Conservation (phyloP, 805 yeast genomes). For the Wickerhamiella azymoides region DNA sequence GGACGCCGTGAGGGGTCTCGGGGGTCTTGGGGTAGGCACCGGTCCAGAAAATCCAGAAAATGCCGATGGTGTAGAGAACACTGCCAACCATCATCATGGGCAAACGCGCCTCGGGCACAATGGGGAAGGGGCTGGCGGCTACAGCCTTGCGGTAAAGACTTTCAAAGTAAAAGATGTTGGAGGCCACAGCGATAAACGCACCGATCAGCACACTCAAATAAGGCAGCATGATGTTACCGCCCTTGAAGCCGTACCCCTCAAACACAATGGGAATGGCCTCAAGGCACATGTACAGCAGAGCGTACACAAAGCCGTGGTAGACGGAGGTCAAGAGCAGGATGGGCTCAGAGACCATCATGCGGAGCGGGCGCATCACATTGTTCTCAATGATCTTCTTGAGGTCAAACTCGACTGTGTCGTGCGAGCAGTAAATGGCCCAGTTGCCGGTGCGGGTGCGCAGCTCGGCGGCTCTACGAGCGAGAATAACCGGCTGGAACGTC, state of each 20-base stretch:
- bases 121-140: slow-evolving; percentile 35
- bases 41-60: slow-evolving; percentile 81
- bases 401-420: slow-evolving; percentile 50
- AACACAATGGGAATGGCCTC: slow-evolving; percentile 70
- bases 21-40: slow-evolving; percentile 50
- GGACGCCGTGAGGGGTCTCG: slow-evolving; percentile 33
- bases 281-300: slow-evolving; percentile 58
- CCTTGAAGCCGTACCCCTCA: slow-evolving; percentile 42
- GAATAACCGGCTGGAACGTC: slow-evolving; percentile 33
- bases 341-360: slow-evolving; percentile 57
- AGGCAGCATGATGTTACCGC: slow-evolving; percentile 63
- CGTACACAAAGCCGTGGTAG: slow-evolving; percentile 70
- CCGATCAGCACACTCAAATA: slow-evolving; percentile 68
- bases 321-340: slow-evolving; percentile 53
- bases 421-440: slow-evolving; percentile 76
- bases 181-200: slow-evolving; percentile 42
- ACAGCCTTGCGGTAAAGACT: slow-evolving; percentile 36
- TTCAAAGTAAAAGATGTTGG: slow-evolving; percentile 46
- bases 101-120: slow-evolving; percentile 69
- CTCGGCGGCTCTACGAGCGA: slow-evolving; percentile 50
- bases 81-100: slow-evolving; percentile 68
- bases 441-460: slow-evolving; percentile 72
- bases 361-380: slow-evolving; percentile 53
- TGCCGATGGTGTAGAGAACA: slow-evolving; percentile 56
- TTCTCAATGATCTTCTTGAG: slow-evolving; percentile 47